A percentile compares a stretch with the other conserved stretches of the same genome.
Evolutionary conservation across 306 rosid genomes (phyloP).

Genomic region (Sicyos baderoa): DNA sequence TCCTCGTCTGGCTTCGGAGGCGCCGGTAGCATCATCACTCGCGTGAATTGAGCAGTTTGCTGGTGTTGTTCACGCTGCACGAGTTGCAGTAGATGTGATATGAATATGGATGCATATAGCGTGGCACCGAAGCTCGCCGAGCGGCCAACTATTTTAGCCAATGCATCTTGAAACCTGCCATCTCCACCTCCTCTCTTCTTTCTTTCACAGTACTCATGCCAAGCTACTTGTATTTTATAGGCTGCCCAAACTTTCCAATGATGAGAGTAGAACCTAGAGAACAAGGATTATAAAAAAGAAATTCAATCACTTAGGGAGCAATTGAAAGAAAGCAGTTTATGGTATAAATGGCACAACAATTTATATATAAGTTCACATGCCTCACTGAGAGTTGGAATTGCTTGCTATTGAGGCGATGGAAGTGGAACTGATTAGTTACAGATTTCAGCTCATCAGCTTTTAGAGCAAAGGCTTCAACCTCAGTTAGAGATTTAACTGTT

Average conservation of each 20-base stretch:
- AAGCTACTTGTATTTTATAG: conserved; percentile 55
- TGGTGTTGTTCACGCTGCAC: conserved; percentile 29
- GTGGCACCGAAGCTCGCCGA: conserved; percentile 50
- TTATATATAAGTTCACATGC: conserved; percentile 27
- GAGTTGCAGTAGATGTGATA: conserved; percentile 31
- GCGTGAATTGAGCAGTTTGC: conserved; percentile 21
- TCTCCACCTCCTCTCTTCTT: conserved; percentile 48
- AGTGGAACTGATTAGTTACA: conserved; percentile 60
- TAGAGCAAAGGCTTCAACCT: conserved; percentile 85
- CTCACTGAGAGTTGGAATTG: conserved; percentile 64
- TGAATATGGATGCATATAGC: conserved; percentile 38
- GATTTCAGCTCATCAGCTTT: conserved; percentile 61
- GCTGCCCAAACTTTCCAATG: conserved; percentile 82
- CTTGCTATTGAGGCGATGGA: conserved; percentile 41
- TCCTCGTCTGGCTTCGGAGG: conserved; percentile 64
- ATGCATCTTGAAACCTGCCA: conserved; percentile 36
- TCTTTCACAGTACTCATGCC: conserved; percentile 49
- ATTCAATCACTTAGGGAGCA: not conserved
- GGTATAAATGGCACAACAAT: not conserved
- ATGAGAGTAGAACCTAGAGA: conserved; percentile 57
- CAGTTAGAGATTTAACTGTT: conserved; percentile 58
- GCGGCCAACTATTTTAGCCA: conserved; percentile 28
- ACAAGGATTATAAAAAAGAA: not conserved
- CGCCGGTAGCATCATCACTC: conserved; percentile 32
- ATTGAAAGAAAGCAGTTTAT: not conserved